Evolutionary conservation across 129 eudicot genomes (phyloP).

Genomic region (Tagetes erecta): DNA sequence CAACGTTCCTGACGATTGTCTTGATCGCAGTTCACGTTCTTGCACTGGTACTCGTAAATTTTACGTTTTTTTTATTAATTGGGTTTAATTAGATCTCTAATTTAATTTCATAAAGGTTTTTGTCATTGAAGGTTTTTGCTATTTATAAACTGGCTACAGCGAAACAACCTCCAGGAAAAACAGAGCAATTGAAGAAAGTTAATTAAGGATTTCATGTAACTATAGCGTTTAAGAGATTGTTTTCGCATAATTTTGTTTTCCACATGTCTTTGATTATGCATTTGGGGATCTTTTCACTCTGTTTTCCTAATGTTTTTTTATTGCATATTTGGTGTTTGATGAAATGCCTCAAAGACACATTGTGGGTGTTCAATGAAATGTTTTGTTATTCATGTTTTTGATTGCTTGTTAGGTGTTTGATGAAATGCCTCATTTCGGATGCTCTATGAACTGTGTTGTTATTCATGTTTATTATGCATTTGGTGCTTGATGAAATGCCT

Average conservation of each 20-base stretch:
- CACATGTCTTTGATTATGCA: neutral
- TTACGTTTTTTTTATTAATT: neutral
- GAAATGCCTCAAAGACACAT: slow-evolving; percentile 16
- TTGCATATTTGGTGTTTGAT: slow-evolving; percentile 12
- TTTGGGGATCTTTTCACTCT: neutral
- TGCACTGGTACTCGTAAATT: slow-evolving; percentile 23
- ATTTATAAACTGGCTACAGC: slow-evolving; percentile 33
- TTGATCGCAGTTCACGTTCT: slow-evolving; percentile 33
- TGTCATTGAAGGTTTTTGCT: slow-evolving; percentile 31
- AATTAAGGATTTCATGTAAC: slow-evolving; percentile 22
- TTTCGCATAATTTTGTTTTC: neutral
- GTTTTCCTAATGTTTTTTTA: neutral
- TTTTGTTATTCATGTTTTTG: neutral
- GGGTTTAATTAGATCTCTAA: slow-evolving; percentile 10
- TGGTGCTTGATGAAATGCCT: slow-evolving; percentile 27
- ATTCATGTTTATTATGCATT: neutral
- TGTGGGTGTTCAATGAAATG: slow-evolving; percentile 3
- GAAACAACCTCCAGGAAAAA: slow-evolving; percentile 28
- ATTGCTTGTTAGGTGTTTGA: neutral
- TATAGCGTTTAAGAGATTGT: neutral
- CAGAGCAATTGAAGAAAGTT: slow-evolving; percentile 34
- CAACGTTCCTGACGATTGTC: slow-evolving; percentile 29
- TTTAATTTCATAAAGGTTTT: neutral
- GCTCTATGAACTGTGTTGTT: too few species aligned
- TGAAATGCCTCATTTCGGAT: too few species aligned